These are phyloP conservation scores for Warburgia ugandensis DNA, from an alignment of 164 flowering plant species.

Conservation along the genomic window DNA sequence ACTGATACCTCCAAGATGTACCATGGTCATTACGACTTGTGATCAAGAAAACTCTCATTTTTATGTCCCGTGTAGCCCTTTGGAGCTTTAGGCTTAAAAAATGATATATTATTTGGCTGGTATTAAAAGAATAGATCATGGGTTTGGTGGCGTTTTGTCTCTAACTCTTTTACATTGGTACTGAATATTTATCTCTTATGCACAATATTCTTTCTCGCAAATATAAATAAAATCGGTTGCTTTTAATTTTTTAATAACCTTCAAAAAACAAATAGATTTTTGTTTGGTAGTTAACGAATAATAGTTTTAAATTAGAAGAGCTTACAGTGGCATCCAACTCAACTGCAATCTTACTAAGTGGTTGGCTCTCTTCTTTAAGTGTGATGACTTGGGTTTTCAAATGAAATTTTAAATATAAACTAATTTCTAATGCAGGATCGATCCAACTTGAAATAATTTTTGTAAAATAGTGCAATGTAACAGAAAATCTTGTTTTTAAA, in stretches of 20 bases:
- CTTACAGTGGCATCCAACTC: conserved; percentile 1
- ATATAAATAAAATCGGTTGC: not conserved
- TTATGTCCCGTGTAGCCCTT: conserved; percentile 15
- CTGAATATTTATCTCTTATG: conserved; percentile 1
- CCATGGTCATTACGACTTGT: conserved; percentile 3
- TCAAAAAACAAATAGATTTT: conserved; percentile 3
- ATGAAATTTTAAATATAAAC: too few species aligned
- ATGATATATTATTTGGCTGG: not conserved
- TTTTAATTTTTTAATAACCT: not conserved
- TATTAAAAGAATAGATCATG: conserved; percentile 5
- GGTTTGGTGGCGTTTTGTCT: conserved; percentile 15
- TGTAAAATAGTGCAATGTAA: too few species aligned
- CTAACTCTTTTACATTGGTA: conserved; percentile 6
- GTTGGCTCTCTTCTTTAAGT: conserved; percentile 5
- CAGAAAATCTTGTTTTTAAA: too few species aligned
- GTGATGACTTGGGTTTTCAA: too few species aligned
- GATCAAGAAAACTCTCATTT: not conserved
- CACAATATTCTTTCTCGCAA: not conserved
- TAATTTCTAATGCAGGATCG: too few species aligned
- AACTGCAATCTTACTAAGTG: conserved; percentile 2
- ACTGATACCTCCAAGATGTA: not conserved
- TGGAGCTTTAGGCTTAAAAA: not conserved
- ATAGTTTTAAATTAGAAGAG: conserved; percentile 7
- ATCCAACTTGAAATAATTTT: too few species aligned
- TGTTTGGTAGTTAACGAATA: conserved; percentile 4